Evolutionary conservation across 2,329 filamentous ascomycete species (phyloP), one percentile per base, ranked within the genome.

Genomic region (Lasiodiplodia gonubiensis): DNA sequence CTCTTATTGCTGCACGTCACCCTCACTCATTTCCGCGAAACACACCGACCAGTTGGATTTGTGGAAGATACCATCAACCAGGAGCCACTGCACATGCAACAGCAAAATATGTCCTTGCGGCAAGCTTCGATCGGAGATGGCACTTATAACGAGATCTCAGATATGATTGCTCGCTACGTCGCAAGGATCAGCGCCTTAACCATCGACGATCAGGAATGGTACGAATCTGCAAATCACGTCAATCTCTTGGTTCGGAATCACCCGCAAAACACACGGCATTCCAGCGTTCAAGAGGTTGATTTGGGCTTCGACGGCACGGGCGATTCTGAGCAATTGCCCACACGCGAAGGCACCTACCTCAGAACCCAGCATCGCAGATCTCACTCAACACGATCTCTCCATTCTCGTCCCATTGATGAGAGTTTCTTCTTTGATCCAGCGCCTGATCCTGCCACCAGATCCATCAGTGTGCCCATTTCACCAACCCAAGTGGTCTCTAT

Each of bases 201-300:
- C 21, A 55, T 65, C 35, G 61, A 65, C 25, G 61, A 65, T 21
- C 14, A 46, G 12, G 61, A 65, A 54, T 65, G 61, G 61, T 51
- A 54, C 14, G 49, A 65, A 12, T 54, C 35, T 18, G 30, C 30
- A 4, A 2, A 7, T 8, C n/a, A 53, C 3, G 30, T 53, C 61
- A 54, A 30, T 10, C 14, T 33, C 21, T 4, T 46, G 21, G 37
- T 37, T 37, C 4, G 10, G 21, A 42, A 46, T 27, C 23, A 59
- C 10, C 21, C 54, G 16, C 8, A 27, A 11, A 1, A 46, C 10
- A 11, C 12, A 21, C 8, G 12, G 10, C n/a, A 4, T 12, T 8
- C 2, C 27, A 10, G n/a, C 5, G 18, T 14, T 33, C 14, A 10
- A 54, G 30, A 33, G 14, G 8, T 33, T 33, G 51, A 16, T 46